Evolutionary conservation across 768 basidiomycete genomes (phyloP), one percentile per base, ranked within the genome.

Genomic region (Rhizopogon salebrosus): DNA sequence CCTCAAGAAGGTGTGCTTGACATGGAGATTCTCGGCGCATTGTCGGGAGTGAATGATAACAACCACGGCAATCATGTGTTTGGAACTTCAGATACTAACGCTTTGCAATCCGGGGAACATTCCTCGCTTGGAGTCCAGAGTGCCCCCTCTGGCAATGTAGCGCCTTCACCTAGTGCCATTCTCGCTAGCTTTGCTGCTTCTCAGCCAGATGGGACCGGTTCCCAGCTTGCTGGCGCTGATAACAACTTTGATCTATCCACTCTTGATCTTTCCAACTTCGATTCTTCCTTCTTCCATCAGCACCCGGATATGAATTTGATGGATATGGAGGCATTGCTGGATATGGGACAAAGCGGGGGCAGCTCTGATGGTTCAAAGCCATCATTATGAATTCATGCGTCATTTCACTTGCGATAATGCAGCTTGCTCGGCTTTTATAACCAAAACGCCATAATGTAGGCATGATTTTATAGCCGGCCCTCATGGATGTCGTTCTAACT

Each of bases 311-410:
- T 82, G 66, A 72, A 68, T 54, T 73, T 82, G 55, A 66, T 64
- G 43, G 80, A 80, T 57, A 79, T 85, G 79, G 79, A 80, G 40
- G 72, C 75, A 16, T 70, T 84, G 48, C 64, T 84, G 60, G 72
- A 69, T 41, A 77, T 82, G 68, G 68, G 71, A 13, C 53, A 66
- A 7, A 37, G 57, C 18, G 65, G 60, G 48, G 51, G 35, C 22
- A 62, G 53, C 27, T 60, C 60, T 10, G 69, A 62, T 41, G 52
- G 41, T 13, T 63, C 67, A 51, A 70, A 59, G 51, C 24, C 57
- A 13, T 54, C 57, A 39, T 37, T 50, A 18, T 70, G 58, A 49
- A 26, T 24, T 36, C 34, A 36, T 52, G 29, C 26, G 26, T 20
- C 9, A 13, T 23, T 20, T 26, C 35, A 31, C 27, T 36, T 36